A percentile compares a stretch with the other conserved stretches of the same genome.
These are phyloP conservation scores for Trypanosoma platydactyli DNA, from an alignment of 208 protist genomes.

Conservation along the genomic window DNA sequence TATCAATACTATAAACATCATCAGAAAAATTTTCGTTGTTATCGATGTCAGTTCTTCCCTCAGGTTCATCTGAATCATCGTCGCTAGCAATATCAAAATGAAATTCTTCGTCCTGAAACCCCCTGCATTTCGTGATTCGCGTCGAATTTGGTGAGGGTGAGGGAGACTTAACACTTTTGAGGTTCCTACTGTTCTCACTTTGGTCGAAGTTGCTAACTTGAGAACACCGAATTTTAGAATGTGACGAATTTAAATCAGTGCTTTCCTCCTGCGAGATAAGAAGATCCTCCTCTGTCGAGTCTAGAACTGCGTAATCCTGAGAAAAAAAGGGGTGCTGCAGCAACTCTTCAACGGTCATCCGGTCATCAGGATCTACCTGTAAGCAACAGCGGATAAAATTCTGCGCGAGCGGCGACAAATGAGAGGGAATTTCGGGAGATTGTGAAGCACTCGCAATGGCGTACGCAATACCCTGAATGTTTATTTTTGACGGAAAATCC, in stretches of 20 bases:
- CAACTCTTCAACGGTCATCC: slow-evolving; percentile 55
- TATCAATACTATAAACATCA: slow-evolving; percentile 1
- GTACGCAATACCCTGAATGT: slow-evolving; percentile 60
- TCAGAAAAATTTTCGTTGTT: background rate
- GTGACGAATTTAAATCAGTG: slow-evolving; percentile 15
- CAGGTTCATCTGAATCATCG: slow-evolving; percentile 33
- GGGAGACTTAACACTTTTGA: background rate
- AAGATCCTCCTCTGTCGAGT: slow-evolving; percentile 42
- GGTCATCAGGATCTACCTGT: slow-evolving; percentile 56
- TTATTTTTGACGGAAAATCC: slow-evolving; percentile 54
- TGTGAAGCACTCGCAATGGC: slow-evolving; percentile 60
- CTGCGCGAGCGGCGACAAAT: slow-evolving; percentile 51
- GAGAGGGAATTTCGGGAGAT: slow-evolving; percentile 53
- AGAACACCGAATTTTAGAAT: slow-evolving; percentile 30
- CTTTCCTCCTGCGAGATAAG: slow-evolving; percentile 43
- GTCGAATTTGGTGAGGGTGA: slow-evolving; percentile 1
- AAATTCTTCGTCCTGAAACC: slow-evolving; percentile 14
- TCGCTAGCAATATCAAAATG: slow-evolving; percentile 34
- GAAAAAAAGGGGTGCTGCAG: slow-evolving; percentile 81
- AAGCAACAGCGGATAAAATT: slow-evolving; percentile 73
- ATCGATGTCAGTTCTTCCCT: slow-evolving; percentile 10
- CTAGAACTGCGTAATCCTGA: slow-evolving; percentile 35
- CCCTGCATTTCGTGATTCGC: background rate
- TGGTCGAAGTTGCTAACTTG: slow-evolving; percentile 25
- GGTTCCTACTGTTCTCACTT: slow-evolving; percentile 10